Conservation (phyloP, 1,284 basidiomycete species). For the Singerocomus inundabilis region DNA sequence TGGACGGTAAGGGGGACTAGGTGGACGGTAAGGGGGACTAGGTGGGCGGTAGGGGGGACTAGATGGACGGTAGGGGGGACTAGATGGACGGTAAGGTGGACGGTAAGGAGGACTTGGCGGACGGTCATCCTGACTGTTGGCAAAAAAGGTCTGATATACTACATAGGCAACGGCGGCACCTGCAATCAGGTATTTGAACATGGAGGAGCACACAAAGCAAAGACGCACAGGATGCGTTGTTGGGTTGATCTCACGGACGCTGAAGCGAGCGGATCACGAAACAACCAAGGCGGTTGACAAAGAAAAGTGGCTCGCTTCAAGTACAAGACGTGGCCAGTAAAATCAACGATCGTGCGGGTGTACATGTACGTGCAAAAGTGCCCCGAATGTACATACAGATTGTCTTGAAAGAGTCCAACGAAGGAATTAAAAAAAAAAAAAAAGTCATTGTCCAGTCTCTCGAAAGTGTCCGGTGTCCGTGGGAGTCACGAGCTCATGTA, state of each 20-base stretch:
- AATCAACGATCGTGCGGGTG: conserved; percentile 12
- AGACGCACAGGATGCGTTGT: conserved; percentile 6
- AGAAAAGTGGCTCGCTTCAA: background rate
- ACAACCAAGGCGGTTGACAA: background rate
- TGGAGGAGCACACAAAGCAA: background rate
- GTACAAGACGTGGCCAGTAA: conserved; percentile 3
- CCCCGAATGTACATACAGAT: background rate
- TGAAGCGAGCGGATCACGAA: background rate
- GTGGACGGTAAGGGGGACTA: too few relatives aligned
- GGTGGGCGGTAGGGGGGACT: too few relatives aligned
- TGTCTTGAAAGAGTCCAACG: background rate
- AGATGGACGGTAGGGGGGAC: too few relatives aligned
- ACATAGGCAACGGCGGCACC: conserved; percentile 8
- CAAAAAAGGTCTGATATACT: conserved; percentile 11
- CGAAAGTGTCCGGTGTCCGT: conserved; percentile 16
- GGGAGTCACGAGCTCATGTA: conserved; percentile 1
- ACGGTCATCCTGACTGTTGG: conserved; percentile 11
- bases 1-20: too few relatives aligned
- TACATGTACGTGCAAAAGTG: background rate
- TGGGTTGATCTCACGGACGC: background rate
- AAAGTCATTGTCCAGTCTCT: conserved; percentile 9
- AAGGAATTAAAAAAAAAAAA: background rate
- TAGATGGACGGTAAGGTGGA: too few relatives aligned
- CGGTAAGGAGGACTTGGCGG: too few relatives aligned
- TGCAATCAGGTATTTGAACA: conserved; percentile 17